Conservation (phyloP, 2,329 filamentous ascomycete species). For the Myriosclerotinia scirpicola region DNA sequence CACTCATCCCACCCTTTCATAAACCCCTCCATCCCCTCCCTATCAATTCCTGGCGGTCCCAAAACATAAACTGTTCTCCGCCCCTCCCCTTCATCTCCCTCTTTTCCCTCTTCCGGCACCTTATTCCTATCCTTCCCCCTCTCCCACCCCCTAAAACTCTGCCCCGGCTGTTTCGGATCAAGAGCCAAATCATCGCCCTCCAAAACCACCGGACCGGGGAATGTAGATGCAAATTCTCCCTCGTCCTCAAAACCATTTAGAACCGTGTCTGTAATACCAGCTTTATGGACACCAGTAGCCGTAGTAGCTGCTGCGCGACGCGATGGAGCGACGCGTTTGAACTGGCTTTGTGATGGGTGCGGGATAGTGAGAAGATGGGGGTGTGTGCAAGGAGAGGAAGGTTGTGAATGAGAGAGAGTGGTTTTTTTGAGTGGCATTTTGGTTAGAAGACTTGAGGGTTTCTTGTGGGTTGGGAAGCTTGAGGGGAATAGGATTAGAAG, state of each 20-base stretch:
- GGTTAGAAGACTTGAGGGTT: neutral
- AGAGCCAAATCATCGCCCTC: slow-evolving; percentile 33
- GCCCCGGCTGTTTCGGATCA: slow-evolving; percentile 30
- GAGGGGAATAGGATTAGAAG: no score
- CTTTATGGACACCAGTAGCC: neutral
- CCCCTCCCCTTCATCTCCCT: neutral
- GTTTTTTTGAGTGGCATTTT: neutral
- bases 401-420: neutral
- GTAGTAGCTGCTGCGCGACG: slow-evolving; percentile 25
- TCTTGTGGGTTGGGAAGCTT: fast-evolving
- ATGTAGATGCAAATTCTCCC: slow-evolving; percentile 18
- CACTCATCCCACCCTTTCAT: slow-evolving; percentile 25
- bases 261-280: neutral
- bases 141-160: slow-evolving; percentile 34
- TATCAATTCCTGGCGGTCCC: slow-evolving; percentile 28
- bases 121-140: slow-evolving; percentile 30
- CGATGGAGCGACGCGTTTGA: neutral
- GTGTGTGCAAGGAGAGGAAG: neutral
- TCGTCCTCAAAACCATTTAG: neutral
- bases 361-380: neutral
- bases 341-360: neutral
- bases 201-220: slow-evolving; percentile 35
- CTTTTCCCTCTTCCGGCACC: slow-evolving; percentile 25
- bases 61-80: slow-evolving; percentile 34
- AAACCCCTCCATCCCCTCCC: slow-evolving; percentile 17